Percentiles rank a stretch among this genome's conserved stretches.
These are phyloP conservation scores for Metschnikowia vanudenii DNA, from an alignment of 805 yeast species.

Conservation along the genomic window DNA sequence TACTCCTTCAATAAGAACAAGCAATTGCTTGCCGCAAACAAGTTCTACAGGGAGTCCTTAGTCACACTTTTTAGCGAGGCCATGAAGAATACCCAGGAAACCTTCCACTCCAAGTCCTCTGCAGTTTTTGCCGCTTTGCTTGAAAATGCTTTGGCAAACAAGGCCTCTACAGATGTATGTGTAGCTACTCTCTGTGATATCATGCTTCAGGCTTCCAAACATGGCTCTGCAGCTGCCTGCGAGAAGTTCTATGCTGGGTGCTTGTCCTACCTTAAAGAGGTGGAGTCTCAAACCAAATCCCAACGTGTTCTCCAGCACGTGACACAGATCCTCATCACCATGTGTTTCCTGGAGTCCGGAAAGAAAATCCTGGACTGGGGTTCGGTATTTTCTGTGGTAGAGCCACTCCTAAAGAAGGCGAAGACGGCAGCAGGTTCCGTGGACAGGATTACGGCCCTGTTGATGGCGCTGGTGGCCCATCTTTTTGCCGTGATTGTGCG, in stretches of 20 bases:
- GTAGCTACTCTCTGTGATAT: slow-evolving; percentile 53
- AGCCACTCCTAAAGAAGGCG: slow-evolving; percentile 23
- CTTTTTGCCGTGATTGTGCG: slow-evolving; percentile 51
- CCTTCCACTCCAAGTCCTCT: slow-evolving; percentile 71
- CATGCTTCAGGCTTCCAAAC: slow-evolving; percentile 50
- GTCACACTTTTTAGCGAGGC: slow-evolving; percentile 68
- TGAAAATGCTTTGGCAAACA: slow-evolving; percentile 25
- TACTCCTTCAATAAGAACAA: slow-evolving; percentile 38
- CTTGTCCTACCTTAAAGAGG: slow-evolving; percentile 20
- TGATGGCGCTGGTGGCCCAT: slow-evolving; percentile 37
- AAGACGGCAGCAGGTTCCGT: slow-evolving; percentile 6
- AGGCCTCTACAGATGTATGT: slow-evolving; percentile 7
- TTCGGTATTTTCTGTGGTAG: slow-evolving; percentile 22
- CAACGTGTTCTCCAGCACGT: slow-evolving; percentile 17
- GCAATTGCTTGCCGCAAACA: slow-evolving; percentile 33
- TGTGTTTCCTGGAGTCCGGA: slow-evolving; percentile 71
- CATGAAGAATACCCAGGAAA: slow-evolving; percentile 64
- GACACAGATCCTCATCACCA: slow-evolving; percentile 43
- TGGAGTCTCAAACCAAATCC: slow-evolving; percentile 11
- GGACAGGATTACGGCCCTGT: background rate
- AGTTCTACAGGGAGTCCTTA: slow-evolving; percentile 56
- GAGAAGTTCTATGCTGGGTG: slow-evolving; percentile 41
- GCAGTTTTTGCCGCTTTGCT: slow-evolving; percentile 47
- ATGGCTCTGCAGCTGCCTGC: slow-evolving; percentile 52
- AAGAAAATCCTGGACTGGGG: slow-evolving; percentile 58